Evolutionary conservation across 2,329 filamentous ascomycete species (phyloP).

Genomic region (Niveomyces coronatus): DNA sequence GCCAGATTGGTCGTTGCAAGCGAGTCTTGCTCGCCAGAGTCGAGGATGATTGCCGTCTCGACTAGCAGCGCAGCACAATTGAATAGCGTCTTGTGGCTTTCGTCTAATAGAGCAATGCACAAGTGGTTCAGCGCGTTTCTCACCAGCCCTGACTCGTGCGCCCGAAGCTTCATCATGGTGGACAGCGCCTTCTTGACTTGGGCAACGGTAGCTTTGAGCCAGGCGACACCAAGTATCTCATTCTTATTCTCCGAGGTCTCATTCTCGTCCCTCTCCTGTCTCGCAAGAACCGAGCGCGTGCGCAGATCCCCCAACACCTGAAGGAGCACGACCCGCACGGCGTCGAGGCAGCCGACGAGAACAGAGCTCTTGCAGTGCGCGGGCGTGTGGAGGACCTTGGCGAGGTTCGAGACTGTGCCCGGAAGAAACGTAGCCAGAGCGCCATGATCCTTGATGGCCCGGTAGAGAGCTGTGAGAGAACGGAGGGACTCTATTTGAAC

Average conservation of each 20-base stretch:
- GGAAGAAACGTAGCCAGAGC: constrained; percentile 79
- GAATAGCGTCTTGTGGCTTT: constrained; percentile 63
- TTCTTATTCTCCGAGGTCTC: constrained; percentile 14
- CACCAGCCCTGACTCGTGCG: constrained; percentile 59
- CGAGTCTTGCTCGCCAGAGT: constrained; percentile 34
- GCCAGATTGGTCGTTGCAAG: constrained; percentile 41
- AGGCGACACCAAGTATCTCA: constrained; percentile 40
- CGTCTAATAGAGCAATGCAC: constrained; percentile 65
- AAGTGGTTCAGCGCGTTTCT: constrained; percentile 56
- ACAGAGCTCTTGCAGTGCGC: constrained; percentile 47
- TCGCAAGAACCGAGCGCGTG: constrained; percentile 35
- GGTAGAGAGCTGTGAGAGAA: constrained; percentile 52
- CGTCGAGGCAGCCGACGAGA: constrained; percentile 50
- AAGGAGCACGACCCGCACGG: constrained; percentile 44
- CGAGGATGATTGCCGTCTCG: constrained; percentile 69
- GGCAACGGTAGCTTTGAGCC: constrained; percentile 68
- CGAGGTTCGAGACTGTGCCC: constrained; percentile 72
- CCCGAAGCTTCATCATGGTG: constrained; percentile 65
- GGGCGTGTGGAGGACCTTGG: constrained; percentile 62
- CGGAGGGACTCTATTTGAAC: constrained; percentile 61
- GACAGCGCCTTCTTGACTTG: constrained; percentile 79
- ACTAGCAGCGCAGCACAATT: constrained; percentile 63
- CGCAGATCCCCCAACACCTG: constrained; percentile 49
- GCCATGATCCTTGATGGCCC: constrained; percentile 58
- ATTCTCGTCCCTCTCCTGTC: constrained; percentile 19